Evolutionary conservation across 2,329 filamentous ascomycete species (phyloP).

Genomic region (Scleromitrula shiraiana): DNA sequence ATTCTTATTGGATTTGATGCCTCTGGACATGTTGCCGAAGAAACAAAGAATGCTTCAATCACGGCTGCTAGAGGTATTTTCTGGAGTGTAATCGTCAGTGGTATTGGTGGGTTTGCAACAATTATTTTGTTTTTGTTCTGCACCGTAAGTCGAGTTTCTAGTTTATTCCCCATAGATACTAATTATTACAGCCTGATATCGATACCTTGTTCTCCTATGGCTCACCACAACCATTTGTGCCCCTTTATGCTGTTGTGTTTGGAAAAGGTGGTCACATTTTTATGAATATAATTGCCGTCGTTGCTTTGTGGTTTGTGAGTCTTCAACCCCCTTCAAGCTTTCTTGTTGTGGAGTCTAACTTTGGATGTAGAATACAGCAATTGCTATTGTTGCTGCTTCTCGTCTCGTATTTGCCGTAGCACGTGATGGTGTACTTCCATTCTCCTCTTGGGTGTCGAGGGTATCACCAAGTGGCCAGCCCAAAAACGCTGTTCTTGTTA

Average conservation of each 20-base stretch:
- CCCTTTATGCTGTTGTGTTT: slow-evolving; percentile 12
- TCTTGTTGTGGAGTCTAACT: not conserved
- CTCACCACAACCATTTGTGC: slow-evolving; percentile 13
- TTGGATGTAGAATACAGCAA: slow-evolving; percentile 9
- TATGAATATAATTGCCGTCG: slow-evolving; percentile 11
- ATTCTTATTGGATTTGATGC: slow-evolving; percentile 14
- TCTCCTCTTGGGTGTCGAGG: slow-evolving; percentile 6
- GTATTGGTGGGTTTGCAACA: slow-evolving; percentile 11
- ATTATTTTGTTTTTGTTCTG: slow-evolving; percentile 14
- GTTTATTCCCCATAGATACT: not conserved
- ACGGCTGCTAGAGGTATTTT: slow-evolving; percentile 15
- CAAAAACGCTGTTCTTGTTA: slow-evolving; percentile 13
- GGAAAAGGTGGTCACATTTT: slow-evolving; percentile 12
- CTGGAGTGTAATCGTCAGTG: slow-evolving; percentile 13
- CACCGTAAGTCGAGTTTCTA: not conserved
- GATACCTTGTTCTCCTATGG: slow-evolving; percentile 11
- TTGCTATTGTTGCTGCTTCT: slow-evolving; percentile 13
- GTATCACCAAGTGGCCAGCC: slow-evolving; percentile 13
- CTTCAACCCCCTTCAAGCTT: no score
- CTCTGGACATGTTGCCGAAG: slow-evolving; percentile 14
- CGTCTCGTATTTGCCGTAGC: slow-evolving; percentile 15
- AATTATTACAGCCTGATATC: slow-evolving; percentile 1
- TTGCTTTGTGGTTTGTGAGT: slow-evolving; percentile 9
- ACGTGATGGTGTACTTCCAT: slow-evolving; percentile 13
- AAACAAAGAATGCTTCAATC: slow-evolving; percentile 11